These are phyloP conservation scores for Phytopythium cucurbitacearum DNA, from an alignment of 352 stramenopile species.

Conservation along the genomic window DNA sequence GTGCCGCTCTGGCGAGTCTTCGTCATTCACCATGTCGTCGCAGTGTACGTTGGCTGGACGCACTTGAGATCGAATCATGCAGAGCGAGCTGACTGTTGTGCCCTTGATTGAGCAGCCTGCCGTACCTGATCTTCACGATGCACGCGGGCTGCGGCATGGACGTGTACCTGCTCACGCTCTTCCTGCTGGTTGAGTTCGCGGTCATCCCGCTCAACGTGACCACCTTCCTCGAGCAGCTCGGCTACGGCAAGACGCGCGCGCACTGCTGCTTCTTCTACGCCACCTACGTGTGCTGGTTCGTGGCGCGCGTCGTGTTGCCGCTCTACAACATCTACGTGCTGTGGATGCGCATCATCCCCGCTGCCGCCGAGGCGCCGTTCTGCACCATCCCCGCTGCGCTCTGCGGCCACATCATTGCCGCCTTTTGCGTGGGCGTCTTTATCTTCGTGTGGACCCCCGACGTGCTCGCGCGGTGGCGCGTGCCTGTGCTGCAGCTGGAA, in stretches of 20 bases:
- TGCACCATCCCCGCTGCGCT: slow-evolving; percentile 63
- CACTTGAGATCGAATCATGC: not conserved
- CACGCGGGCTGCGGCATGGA: slow-evolving; percentile 66
- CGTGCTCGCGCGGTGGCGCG: slow-evolving; percentile 68
- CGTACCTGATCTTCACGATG: slow-evolving; percentile 84
- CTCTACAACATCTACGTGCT: slow-evolving; percentile 81
- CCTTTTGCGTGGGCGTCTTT: slow-evolving; percentile 80
- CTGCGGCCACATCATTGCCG: slow-evolving; percentile 76
- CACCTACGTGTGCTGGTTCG: slow-evolving; percentile 78
- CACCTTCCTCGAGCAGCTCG: slow-evolving; percentile 76
- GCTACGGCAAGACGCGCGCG: slow-evolving; percentile 52
- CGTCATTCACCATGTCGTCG: slow-evolving; percentile 74
- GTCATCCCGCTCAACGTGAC: slow-evolving; percentile 80
- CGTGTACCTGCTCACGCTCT: slow-evolving; percentile 75
- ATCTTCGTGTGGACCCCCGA: slow-evolving; percentile 82
- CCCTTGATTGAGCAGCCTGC: slow-evolving; percentile 28
- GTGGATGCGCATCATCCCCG: slow-evolving; percentile 67
- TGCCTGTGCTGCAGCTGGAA: slow-evolving; percentile 60
- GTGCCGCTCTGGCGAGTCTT: slow-evolving; percentile 79
- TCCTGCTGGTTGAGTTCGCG: slow-evolving; percentile 81
- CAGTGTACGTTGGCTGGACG: slow-evolving; percentile 44
- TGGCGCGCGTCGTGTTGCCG: slow-evolving; percentile 64
- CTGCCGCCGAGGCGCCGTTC: slow-evolving; percentile 28
- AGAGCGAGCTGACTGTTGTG: not conserved
- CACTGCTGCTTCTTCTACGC: slow-evolving; percentile 69